Percentiles rank a stretch among this genome's conserved stretches.
These are phyloP conservation scores for Annona squamosa DNA, from an alignment of 164 flowering plant species.

Conservation along the genomic window DNA sequence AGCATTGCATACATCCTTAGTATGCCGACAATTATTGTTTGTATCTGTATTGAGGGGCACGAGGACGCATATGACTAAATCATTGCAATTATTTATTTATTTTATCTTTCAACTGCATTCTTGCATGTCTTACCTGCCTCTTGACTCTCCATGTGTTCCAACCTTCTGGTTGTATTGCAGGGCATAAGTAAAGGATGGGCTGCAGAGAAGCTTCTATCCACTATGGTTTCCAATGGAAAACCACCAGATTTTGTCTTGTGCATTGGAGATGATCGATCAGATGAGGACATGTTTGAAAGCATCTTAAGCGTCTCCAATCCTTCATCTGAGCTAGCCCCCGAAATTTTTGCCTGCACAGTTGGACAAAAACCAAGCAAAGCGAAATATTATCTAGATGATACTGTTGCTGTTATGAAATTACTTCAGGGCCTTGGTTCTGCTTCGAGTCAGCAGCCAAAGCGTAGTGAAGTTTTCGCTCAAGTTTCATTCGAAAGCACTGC, in stretches of 20 bases:
- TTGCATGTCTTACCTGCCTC: no score
- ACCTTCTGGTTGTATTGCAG: slow-evolving; percentile 3
- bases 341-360: slow-evolving; percentile 15
- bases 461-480: background rate
- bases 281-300: slow-evolving; percentile 23
- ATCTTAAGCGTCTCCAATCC: slow-evolving; percentile 7
- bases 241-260: slow-evolving; percentile 20
- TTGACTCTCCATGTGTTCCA: no score
- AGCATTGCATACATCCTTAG: background rate
- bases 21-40: background rate
- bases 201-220: slow-evolving; percentile 16
- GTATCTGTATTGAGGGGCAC: no score
- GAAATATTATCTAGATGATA: slow-evolving; percentile 15
- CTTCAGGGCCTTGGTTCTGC: slow-evolving; percentile 12
- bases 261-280: slow-evolving; percentile 21
- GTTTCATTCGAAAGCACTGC: slow-evolving; percentile 11
- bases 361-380: slow-evolving; percentile 19
- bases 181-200: slow-evolving; percentile 19
- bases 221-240: slow-evolving; percentile 10
- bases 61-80: no score
- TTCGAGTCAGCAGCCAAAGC: background rate
- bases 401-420: slow-evolving; percentile 10
- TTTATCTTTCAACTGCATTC: no score
- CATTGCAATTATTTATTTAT: no score
- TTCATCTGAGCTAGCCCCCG: background rate